phyloP scores from a whole-genome alignment of 192 early-diverging fungal genomes.

The Linnemannia hyalina region DNA sequence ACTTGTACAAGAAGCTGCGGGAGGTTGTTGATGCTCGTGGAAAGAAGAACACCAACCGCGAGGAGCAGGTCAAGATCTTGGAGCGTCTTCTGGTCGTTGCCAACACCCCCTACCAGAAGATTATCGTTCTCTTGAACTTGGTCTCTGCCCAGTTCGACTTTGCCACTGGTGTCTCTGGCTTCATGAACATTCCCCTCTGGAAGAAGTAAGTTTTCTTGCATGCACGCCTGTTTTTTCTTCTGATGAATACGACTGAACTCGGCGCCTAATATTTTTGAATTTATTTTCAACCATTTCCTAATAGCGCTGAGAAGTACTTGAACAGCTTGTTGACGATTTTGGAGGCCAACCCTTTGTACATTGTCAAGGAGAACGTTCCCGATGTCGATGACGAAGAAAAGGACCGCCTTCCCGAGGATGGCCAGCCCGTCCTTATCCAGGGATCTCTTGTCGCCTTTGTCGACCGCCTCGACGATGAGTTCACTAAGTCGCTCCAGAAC shows the following conservation, averaged over 20 bases:
- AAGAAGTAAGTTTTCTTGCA: constrained; percentile 58
- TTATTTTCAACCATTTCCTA: neutral
- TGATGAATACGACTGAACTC: neutral
- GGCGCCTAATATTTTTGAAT: neutral
- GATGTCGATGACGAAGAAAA: constrained; percentile 76
- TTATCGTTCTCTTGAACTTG: constrained; percentile 87
- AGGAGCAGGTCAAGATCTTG: constrained; percentile 78
- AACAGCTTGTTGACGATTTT: constrained; percentile 84
- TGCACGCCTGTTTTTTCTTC: neutral
- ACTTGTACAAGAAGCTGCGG: constrained; percentile 86
- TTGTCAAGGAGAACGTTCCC: constrained; percentile 77
- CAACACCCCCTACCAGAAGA: constrained; percentile 80
- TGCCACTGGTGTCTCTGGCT: constrained; percentile 70
- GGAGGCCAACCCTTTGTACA: constrained; percentile 79
- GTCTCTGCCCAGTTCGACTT: constrained; percentile 93
- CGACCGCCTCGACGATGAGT: constrained; percentile 98
- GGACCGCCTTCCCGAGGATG: constrained; percentile 66
- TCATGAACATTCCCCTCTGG: constrained; percentile 88
- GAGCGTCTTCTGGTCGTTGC: constrained; percentile 73
- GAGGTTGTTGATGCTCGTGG: constrained; percentile 89
- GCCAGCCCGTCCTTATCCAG: constrained; percentile 72
- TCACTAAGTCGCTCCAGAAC: constrained; percentile 93
- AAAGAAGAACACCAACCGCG: constrained; percentile 94
- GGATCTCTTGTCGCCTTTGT: constrained; percentile 90
- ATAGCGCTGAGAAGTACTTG: constrained; percentile 72